phyloP scores from a whole-genome alignment of 2,329 filamentous ascomycete species.

The Sclerotinia trifoliorum region DNA sequence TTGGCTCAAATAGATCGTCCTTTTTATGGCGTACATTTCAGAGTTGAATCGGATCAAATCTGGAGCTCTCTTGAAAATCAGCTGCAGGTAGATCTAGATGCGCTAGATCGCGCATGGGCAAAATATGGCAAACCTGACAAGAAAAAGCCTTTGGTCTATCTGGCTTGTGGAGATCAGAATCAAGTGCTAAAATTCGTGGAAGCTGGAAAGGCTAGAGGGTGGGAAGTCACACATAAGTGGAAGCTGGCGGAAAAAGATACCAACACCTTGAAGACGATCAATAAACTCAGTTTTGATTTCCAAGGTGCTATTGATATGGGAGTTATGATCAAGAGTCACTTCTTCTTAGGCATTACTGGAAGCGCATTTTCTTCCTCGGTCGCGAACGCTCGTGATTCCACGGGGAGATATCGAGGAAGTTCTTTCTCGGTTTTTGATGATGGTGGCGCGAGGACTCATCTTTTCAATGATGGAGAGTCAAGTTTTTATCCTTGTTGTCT shows the following conservation, averaged over 20 bases:
- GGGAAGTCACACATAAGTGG: conserved; percentile 43
- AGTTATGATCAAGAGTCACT: conserved; percentile 39
- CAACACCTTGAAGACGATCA: conserved; percentile 32
- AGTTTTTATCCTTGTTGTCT: conserved; percentile 41
- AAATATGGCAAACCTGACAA: conserved; percentile 29
- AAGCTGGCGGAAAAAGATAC: conserved; percentile 32
- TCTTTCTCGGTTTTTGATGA: conserved; percentile 37
- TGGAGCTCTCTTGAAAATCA: conserved; percentile 42
- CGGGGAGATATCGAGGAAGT: conserved; percentile 42
- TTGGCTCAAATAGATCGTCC: conserved; percentile 33
- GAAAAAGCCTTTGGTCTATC: conserved; percentile 39
- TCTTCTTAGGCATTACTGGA: conserved; percentile 41
- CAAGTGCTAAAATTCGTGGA: conserved; percentile 39
- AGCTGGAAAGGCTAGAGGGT: conserved; percentile 39
- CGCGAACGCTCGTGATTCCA: conserved; percentile 40
- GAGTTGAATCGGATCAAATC: conserved; percentile 42
- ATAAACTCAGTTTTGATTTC: conserved; percentile 41
- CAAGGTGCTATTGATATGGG: conserved; percentile 42
- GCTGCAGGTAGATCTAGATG: conserved; percentile 40
- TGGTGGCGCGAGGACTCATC: conserved; percentile 39
- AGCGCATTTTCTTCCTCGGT: conserved; percentile 41
- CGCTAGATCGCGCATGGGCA: conserved; percentile 40
- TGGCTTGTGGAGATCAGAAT: conserved; percentile 41
- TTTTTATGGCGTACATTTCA: conserved; percentile 43
- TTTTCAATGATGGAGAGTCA: conserved; percentile 41